Conservation (phyloP, 805 yeast species). For the Candida piceae region DNA sequence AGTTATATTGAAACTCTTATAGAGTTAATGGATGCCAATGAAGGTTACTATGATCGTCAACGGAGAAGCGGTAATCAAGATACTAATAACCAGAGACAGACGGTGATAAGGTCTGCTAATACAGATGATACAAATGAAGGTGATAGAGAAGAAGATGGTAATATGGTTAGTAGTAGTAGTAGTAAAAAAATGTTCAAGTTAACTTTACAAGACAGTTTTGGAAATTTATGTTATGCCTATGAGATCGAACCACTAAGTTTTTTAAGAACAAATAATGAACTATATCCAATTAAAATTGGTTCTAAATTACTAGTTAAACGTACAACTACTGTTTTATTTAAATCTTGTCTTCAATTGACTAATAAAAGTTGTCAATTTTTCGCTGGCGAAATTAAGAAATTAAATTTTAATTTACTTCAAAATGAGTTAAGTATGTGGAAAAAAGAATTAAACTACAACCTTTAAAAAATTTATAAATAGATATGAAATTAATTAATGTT, state of each 20-base stretch:
- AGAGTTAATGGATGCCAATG: conserved; percentile 49
- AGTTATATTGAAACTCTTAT: conserved; percentile 53
- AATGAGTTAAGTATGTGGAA: conserved; percentile 37
- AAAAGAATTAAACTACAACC: conserved; percentile 21
- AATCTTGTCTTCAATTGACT: conserved; percentile 36
- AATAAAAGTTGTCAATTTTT: conserved; percentile 17
- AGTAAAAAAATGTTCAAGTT: conserved; percentile 40
- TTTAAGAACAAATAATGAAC: conserved; percentile 25
- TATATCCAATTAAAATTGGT: conserved; percentile 46
- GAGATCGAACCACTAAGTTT: conserved; percentile 52
- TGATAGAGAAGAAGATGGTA: conserved; percentile 3
- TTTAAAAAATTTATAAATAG: no score
- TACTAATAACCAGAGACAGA: conserved; percentile 4
- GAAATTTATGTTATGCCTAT: conserved; percentile 50
- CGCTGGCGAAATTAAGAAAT: conserved; percentile 26
- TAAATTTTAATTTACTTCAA: conserved; percentile 23
- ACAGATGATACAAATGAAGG: conserved; percentile 31
- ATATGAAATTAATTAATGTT: no score
- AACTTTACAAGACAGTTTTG: conserved; percentile 49
- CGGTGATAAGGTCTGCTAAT: conserved; percentile 45
- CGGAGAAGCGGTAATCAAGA: conserved; percentile 15
- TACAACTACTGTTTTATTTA: conserved; percentile 44
- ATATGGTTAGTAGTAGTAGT: conserved; percentile 1
- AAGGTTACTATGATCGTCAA: conserved; percentile 56
- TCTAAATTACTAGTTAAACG: conserved; percentile 48